Base-by-base conservation (phyloP, 257 asterid genomes). In the Nicotiana tabacum region DNA sequence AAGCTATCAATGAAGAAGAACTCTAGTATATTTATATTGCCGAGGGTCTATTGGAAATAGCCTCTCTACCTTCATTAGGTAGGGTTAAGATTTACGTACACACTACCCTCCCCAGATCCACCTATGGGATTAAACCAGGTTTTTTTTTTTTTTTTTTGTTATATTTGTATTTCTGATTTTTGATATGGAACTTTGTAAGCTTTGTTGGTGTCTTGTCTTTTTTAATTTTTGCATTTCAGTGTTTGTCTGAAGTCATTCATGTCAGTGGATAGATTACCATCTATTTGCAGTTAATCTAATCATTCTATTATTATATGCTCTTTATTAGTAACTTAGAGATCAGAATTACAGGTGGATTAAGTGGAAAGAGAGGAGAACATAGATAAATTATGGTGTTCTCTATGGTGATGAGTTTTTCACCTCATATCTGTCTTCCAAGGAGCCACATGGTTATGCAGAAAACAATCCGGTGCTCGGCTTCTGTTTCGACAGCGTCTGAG, bases 381-480 rank as follows among this genome's bases (percentile, higher is more conserved):
- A 43, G 0, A 7, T 24, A 39, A 78, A 48, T 27, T 43, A 85
- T 84, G 88, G 82, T 83, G 15, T 84, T 87, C 35, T 81, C 90
- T 12, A 16, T 83, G 17, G 83, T 82, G 30, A 37, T 78, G 57
- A 56, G 29, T 12, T 79, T 82, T 39, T 84, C 87, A 70, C 60
- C 87, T 15, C 76, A 84, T 29, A 27, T 72, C 16, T 77, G 18
- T 43, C 35, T 86, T 60, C 86, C 85, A 43, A 85, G 68, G 77
- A 66, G 55, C 48, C 80, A 82, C 12, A 90, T 90, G 51, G n/a
- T 53, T 83, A 56, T 86, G 64, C 89, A 89, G 58, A 89, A 88
- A 84, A 24, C 89, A 8, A 85, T 93, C 61, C 87, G 90, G 10
- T 91, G 93, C 83, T 69, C 88, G 9, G 74, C 92, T 27, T 17